A percentile compares a stretch with the other conserved stretches of the same genome.
phyloP scores from a whole-genome alignment of 495 filamentous ascomycete genomes.

The Geopyxis carbonaria region DNA sequence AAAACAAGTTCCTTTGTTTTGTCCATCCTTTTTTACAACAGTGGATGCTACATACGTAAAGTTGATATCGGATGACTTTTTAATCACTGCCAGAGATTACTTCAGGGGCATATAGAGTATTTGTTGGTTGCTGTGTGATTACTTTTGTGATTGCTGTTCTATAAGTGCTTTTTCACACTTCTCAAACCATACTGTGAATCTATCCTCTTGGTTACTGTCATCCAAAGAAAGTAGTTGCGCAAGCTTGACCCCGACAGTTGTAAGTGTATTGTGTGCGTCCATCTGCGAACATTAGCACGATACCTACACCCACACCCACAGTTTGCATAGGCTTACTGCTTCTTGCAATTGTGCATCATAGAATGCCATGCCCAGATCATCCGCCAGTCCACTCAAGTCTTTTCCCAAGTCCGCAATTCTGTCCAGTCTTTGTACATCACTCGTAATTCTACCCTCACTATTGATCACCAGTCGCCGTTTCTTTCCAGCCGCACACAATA shows the following conservation, averaged over 20 bases:
- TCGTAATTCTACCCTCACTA: slow-evolving; percentile 5
- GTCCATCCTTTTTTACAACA: too few relatives aligned
- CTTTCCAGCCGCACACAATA: slow-evolving; percentile 13
- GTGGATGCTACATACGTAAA: too few relatives aligned
- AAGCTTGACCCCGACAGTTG: slow-evolving; percentile 10
- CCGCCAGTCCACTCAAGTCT: slow-evolving; percentile 11
- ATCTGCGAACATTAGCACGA: not conserved
- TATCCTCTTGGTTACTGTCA: slow-evolving; percentile 14
- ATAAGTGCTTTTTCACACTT: slow-evolving; percentile 14
- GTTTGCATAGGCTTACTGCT: slow-evolving; percentile 8
- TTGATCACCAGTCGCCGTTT: slow-evolving; percentile 13
- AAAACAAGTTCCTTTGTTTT: too few relatives aligned
- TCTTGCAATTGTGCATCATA: slow-evolving; percentile 16
- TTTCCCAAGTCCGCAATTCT: slow-evolving; percentile 12
- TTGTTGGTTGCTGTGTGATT: too few relatives aligned
- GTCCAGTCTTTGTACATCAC: slow-evolving; percentile 13
- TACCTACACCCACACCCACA: not conserved
- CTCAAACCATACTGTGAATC: slow-evolving; percentile 19
- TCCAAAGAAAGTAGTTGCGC: slow-evolving; percentile 8
- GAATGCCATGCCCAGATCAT: slow-evolving; percentile 24
- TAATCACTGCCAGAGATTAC: too few relatives aligned
- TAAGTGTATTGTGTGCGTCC: not conserved
- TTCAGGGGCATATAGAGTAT: too few relatives aligned
- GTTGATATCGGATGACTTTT: too few relatives aligned
- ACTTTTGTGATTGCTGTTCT: too few relatives aligned